These are phyloP conservation scores for Aspergillus puulaauensis DNA, from an alignment of 2,329 filamentous ascomycete genomes.

Conservation along the genomic window DNA sequence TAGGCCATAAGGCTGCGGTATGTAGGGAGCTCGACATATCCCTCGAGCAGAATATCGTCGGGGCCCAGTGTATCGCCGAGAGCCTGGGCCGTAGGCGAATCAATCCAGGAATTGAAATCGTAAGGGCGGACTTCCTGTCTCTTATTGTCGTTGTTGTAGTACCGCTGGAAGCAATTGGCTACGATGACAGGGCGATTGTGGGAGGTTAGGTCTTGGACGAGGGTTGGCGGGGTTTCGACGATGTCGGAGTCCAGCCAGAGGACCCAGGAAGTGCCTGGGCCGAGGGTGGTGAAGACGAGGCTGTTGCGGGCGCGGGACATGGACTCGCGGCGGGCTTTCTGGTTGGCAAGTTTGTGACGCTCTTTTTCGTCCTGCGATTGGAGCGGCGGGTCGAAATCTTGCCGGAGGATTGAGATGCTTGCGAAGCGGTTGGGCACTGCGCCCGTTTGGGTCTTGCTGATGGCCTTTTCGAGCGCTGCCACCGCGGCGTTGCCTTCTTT, in stretches of 20 bases:
- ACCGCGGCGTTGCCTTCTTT: constrained; percentile 89
- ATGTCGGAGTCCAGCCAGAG: constrained; percentile 94
- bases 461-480: constrained; percentile 75
- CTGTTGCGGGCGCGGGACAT: constrained; percentile 96
- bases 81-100: constrained; percentile 75
- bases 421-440: constrained; percentile 81
- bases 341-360: constrained; percentile 86
- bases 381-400: constrained; percentile 87
- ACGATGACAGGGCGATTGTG: constrained; percentile 91
- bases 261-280: constrained; percentile 90
- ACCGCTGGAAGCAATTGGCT: constrained; percentile 93
- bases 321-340: constrained; percentile 79
- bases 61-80: constrained; percentile 78
- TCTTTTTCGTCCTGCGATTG: constrained; percentile 80
- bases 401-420: constrained; percentile 88
- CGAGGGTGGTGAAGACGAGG: constrained; percentile 89
- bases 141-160: constrained; percentile 69
- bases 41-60: constrained; percentile 91
- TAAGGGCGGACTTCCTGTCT: constrained; percentile 77
- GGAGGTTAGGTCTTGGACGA: constrained; percentile 87
- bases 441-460: constrained; percentile 81
- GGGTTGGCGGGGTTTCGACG: constrained; percentile 75
- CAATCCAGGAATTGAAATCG: constrained; percentile 97
- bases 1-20: constrained; percentile 90
- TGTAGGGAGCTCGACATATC: constrained; percentile 89